Conservation (phyloP, 2,329 filamentous ascomycete genomes). For the Metarhizium album region DNA sequence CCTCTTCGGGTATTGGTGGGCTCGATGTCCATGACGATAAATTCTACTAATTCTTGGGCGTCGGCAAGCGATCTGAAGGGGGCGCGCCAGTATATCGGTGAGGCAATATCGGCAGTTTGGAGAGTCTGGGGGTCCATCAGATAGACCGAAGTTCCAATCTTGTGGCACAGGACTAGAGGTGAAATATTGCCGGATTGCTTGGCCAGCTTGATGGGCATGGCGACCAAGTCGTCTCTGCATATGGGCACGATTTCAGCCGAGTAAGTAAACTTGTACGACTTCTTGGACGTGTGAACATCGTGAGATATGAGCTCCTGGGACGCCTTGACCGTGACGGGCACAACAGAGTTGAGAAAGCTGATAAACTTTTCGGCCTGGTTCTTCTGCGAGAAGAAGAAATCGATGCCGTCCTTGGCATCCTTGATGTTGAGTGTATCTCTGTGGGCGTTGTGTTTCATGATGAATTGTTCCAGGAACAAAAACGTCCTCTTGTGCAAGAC, state of each 20-base stretch:
- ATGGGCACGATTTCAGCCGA: constrained; percentile 85
- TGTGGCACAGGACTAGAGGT: constrained; percentile 75
- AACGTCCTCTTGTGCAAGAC: constrained; percentile 83
- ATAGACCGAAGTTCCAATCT: constrained; percentile 82
- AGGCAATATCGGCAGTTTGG: constrained; percentile 76
- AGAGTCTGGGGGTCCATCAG: constrained; percentile 84
- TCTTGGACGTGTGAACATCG: constrained; percentile 82
- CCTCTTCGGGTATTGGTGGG: constrained; percentile 64
- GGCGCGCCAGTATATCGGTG: constrained; percentile 78
- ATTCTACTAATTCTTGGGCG: constrained; percentile 76
- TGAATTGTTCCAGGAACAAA: constrained; percentile 75
- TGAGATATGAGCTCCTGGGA: constrained; percentile 78
- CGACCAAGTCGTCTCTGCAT: constrained; percentile 96
- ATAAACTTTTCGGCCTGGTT: constrained; percentile 91
- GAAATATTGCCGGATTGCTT: constrained; percentile 81
- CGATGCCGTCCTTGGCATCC: constrained; percentile 88
- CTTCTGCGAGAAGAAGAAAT: constrained; percentile 84
- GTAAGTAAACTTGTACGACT: constrained; percentile 90
- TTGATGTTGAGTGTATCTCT: constrained; percentile 96
- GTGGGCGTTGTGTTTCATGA: constrained; percentile 87
- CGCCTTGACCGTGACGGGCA: constrained; percentile 69
- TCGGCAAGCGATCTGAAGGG: constrained; percentile 81
- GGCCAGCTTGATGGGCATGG: constrained; percentile 78
- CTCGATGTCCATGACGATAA: constrained; percentile 92
- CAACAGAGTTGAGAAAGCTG: constrained; percentile 77